A percentile compares a stretch with the other conserved stretches of the same genome.
phyloP scores from a whole-genome alignment of 345 rosid species.

The Cardamine chenopodiifolia region DNA sequence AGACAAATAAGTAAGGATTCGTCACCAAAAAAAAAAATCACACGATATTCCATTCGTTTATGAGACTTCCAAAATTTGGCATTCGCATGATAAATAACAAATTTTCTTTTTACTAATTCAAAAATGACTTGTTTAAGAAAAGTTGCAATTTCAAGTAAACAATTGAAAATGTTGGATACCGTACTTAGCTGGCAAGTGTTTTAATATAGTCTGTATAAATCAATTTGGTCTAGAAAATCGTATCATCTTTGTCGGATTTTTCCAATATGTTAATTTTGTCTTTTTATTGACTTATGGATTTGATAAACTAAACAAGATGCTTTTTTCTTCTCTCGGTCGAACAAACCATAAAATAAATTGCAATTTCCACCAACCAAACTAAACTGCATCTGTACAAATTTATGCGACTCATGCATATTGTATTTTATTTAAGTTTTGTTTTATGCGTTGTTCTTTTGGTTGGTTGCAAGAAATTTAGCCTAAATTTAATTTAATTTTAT shows the following conservation, averaged over 20 bases:
- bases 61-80: not conserved
- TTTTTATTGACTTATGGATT: conserved; percentile 1
- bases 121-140: not conserved
- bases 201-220: not conserved
- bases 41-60: not conserved
- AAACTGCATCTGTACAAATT: conserved; percentile 10
- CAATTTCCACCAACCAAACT: conserved; percentile 17
- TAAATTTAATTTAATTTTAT: not conserved
- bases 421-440: not conserved
- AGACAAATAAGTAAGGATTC: not conserved
- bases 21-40: not conserved
- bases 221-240: conserved; percentile 15
- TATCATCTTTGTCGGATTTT: conserved; percentile 27
- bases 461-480: not conserved
- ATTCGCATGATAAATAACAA: not conserved
- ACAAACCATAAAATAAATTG: conserved; percentile 20
- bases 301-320: conserved; percentile 23
- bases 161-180: not conserved
- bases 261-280: conserved; percentile 6
- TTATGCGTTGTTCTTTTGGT: not conserved
- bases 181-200: not conserved
- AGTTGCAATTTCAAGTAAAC: not conserved
- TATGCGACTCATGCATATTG: conserved; percentile 13
- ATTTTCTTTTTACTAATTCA: not conserved
- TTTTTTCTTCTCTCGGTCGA: conserved; percentile 12